Evolutionary conservation across 164 flowering plant genomes (phyloP).

Genomic region (Vitis rupestris): DNA sequence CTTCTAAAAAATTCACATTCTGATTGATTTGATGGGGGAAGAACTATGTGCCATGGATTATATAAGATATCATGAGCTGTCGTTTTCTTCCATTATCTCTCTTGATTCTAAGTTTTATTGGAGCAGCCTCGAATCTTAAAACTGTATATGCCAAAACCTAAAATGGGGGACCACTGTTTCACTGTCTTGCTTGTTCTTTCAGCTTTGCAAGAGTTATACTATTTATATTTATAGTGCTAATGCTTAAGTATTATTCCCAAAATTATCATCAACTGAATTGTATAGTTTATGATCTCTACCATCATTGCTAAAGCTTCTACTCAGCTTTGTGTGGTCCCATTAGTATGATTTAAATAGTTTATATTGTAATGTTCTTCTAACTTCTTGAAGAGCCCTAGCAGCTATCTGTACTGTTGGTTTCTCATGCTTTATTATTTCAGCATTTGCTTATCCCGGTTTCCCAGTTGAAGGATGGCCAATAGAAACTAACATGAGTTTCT

Average conservation of each 20-base stretch:
- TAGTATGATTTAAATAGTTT: background rate
- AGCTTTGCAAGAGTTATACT: background rate
- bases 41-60: background rate
- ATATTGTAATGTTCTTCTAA: background rate
- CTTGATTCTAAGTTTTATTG: background rate
- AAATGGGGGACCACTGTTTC: conserved; percentile 4
- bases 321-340: conserved; percentile 17
- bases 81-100: conserved; percentile 1
- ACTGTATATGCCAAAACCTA: background rate
- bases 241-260: background rate
- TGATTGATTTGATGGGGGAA: background rate
- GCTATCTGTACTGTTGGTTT: background rate
- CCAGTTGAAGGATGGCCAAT: conserved; percentile 2
- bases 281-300: background rate
- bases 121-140: background rate
- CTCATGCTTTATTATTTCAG: conserved; percentile 1
- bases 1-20: background rate
- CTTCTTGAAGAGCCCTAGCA: background rate
- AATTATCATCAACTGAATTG: background rate
- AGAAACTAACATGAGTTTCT: background rate
- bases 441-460: background rate
- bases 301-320: background rate
- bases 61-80: background rate
- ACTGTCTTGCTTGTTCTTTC: conserved; percentile 1
- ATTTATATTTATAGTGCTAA: conserved; percentile 1